Evolutionary conservation across 495 filamentous ascomycete species (phyloP), one percentile per base, ranked within the genome.

Genomic region (Penicillium nucicola): DNA sequence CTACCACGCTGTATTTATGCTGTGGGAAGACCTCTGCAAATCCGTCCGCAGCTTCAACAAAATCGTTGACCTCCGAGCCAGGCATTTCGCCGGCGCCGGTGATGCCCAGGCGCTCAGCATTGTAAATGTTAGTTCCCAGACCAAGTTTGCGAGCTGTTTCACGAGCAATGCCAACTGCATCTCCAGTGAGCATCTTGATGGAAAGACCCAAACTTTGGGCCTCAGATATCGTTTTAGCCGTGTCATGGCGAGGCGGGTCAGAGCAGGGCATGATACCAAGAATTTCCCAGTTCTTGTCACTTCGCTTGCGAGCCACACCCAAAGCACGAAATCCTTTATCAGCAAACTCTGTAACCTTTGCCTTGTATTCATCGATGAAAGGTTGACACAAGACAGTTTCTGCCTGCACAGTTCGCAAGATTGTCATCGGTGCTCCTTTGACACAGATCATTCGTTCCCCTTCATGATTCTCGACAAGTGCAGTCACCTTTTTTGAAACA

Each of bases 101-200:
- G 34, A 86, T 76, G 76, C 87, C 87, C 39, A 95, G 85, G 57
- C 85, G 83, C 66, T 95, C 90, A 68, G 90, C 87, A 58, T 96
- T 92, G 77, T 95, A 95, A 55, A 95, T 85, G 71, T 96, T 95
- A 47, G 89, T 93, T 59, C 91, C 91, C 43, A 96, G 83, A 75
- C 90, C 89, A 47, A 95, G 83, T 71, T 90, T 86, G 64, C 89
- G 88, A 32, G 88, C 92, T 57, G 90, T 95, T 69, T 95, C 90
- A 70, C 86, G 83, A 62, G 91, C 90, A 70, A 95, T 95, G 69
- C 87, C 90, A 61, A 95, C 89, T 45, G 91, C 88, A 72, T 96
- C 91, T 77, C 91, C 91, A 68, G 91, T 96, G 74, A 96, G 84
- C 89, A 96, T 96, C 77, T 95, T 96, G 71, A 96, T 89, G 49